Conservation (phyloP, 805 yeast genomes). For the Torulaspora delbrueckii region DNA sequence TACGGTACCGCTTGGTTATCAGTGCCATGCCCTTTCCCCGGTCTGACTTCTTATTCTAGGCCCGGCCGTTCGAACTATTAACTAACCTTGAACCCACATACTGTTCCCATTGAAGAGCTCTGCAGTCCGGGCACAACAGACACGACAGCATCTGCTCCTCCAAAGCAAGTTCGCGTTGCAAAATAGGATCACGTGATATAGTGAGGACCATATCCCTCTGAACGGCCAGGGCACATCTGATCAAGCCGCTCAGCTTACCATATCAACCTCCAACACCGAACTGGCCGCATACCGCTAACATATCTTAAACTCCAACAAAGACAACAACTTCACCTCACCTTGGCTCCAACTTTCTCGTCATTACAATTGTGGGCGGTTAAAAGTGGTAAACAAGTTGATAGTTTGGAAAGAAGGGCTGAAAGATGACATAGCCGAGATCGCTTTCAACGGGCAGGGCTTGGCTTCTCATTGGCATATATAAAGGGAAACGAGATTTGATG, state of each 20-base stretch:
- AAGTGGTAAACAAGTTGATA: neutral
- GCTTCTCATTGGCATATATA: neutral
- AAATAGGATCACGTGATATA: neutral
- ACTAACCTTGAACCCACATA: too few species aligned
- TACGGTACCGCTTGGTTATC: slow-evolving; percentile 19
- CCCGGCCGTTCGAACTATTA: too few species aligned
- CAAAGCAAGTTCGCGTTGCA: neutral
- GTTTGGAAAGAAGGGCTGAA: neutral
- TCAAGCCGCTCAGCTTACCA: too few species aligned
- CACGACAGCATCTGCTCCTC: too few species aligned
- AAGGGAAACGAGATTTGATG: neutral
- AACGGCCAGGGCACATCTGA: neutral
- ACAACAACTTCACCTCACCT: neutral
- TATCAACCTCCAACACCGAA: too few species aligned
- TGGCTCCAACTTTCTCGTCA: neutral
- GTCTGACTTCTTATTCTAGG: neutral
- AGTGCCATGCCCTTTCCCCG: slow-evolving; percentile 8
- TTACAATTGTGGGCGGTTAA: neutral
- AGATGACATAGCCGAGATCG: neutral
- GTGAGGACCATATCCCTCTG: neutral
- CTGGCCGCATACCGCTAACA: too few species aligned
- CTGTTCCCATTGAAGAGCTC: too few species aligned
- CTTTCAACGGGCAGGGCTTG: neutral
- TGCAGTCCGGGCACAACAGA: too few species aligned
- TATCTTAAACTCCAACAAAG: neutral